Conservation (phyloP, 352 stramenopile species). For the Elongisporangium prolatum region DNA sequence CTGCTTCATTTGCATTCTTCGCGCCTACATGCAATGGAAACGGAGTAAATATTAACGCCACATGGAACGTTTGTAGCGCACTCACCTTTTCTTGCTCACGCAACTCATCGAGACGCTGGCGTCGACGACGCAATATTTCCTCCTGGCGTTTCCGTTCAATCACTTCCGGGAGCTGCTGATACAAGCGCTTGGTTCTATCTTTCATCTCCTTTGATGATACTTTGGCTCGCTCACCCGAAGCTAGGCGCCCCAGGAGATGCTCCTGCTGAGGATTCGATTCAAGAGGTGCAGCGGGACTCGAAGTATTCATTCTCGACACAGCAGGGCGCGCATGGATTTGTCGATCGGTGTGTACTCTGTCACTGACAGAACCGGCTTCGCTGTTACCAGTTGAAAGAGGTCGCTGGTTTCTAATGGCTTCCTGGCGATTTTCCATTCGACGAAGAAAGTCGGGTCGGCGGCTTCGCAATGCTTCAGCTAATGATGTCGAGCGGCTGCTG, state of each 20-base stretch:
- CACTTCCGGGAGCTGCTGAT: constrained; percentile 69
- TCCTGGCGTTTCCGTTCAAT: constrained; percentile 69
- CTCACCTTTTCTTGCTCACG: constrained; percentile 67
- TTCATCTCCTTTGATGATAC: constrained; percentile 68
- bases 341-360: neutral
- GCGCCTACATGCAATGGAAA: constrained; percentile 26
- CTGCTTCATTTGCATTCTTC: constrained; percentile 49
- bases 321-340: neutral
- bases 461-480: constrained; percentile 57
- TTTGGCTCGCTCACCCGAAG: constrained; percentile 40
- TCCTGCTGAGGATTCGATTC: constrained; percentile 14
- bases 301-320: neutral
- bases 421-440: constrained; percentile 11
- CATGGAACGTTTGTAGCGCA: neutral
- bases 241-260: constrained; percentile 39
- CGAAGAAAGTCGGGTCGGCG: constrained; percentile 54
- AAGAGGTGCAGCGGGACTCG: neutral
- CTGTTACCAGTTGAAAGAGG: neutral
- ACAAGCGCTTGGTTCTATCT: constrained; percentile 52
- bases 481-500: constrained; percentile 12
- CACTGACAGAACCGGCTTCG: neutral
- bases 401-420: constrained; percentile 1
- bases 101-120: constrained; percentile 58
- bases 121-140: constrained; percentile 57
- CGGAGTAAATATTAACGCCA: neutral